Evolutionary conservation across 2,329 filamentous ascomycete genomes (phyloP).

Genomic region (Thielaviopsis ethacetica): DNA sequence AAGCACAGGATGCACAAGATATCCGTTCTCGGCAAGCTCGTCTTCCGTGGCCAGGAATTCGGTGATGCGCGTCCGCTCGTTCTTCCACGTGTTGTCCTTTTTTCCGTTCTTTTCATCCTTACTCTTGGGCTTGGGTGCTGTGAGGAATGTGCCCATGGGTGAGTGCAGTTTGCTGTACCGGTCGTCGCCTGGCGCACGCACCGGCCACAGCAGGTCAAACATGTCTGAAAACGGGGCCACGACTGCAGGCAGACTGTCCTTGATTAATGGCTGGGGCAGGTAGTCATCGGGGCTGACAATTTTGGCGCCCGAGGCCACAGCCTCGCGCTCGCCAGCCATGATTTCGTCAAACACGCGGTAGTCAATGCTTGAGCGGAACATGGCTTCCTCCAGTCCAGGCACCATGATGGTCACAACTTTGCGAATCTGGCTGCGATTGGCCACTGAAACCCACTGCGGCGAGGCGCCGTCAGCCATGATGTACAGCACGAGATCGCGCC

Average conservation of each 20-base stretch:
- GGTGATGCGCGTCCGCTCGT: constrained; percentile 67
- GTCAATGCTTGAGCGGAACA: constrained; percentile 50
- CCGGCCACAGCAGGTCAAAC: constrained; percentile 78
- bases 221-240: constrained; percentile 59
- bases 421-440: constrained; percentile 45
- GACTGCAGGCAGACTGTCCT: constrained; percentile 33
- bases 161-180: constrained; percentile 70
- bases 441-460: constrained; percentile 49
- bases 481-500: constrained; percentile 49
- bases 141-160: constrained; percentile 70
- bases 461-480: constrained; percentile 48
- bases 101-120: constrained; percentile 36
- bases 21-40: constrained; percentile 71
- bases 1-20: constrained; percentile 64
- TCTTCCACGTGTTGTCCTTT: constrained; percentile 45
- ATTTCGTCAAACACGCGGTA: constrained; percentile 29
- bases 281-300: constrained; percentile 39
- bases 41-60: constrained; percentile 56
- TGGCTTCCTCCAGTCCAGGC: constrained; percentile 74
- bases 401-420: constrained; percentile 87
- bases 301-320: constrained; percentile 18
- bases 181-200: constrained; percentile 74
- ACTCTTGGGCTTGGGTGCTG: constrained; percentile 49
- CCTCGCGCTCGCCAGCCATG: constrained; percentile 19
- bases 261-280: constrained; percentile 36